Percentiles rank a stretch among this genome's conserved stretches.
These are phyloP conservation scores for Eutypa lata DNA, from an alignment of 2,329 filamentous ascomycete genomes.

Conservation along the genomic window DNA sequence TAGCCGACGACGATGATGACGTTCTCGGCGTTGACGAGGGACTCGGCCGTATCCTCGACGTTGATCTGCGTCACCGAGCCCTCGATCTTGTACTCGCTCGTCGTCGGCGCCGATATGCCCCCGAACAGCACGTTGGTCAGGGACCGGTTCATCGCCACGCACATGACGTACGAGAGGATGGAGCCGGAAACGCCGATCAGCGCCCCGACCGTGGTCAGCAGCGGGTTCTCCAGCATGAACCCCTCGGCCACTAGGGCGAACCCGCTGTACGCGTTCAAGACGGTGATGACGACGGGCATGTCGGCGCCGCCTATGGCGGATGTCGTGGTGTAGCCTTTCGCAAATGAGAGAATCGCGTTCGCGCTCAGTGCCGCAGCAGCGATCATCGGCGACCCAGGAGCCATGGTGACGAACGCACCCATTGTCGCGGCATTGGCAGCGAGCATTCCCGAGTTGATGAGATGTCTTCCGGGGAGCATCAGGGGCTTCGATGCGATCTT, in stretches of 20 bases:
- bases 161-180: slow-evolving; percentile 84
- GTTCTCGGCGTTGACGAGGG: slow-evolving; percentile 71
- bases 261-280: slow-evolving; percentile 86
- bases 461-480: slow-evolving; percentile 69
- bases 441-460: slow-evolving; percentile 71
- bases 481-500: slow-evolving; percentile 77
- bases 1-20: slow-evolving; percentile 91
- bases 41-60: slow-evolving; percentile 77
- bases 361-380: slow-evolving; percentile 75
- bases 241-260: slow-evolving; percentile 89
- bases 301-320: slow-evolving; percentile 89
- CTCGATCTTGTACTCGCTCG: slow-evolving; percentile 70
- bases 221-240: slow-evolving; percentile 84
- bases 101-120: slow-evolving; percentile 64
- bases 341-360: slow-evolving; percentile 74
- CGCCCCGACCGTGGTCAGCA: slow-evolving; percentile 81
- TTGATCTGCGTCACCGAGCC: slow-evolving; percentile 75
- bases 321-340: slow-evolving; percentile 85
- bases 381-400: slow-evolving; percentile 73
- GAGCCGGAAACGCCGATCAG: slow-evolving; percentile 86
- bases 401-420: slow-evolving; percentile 79
- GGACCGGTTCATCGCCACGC: slow-evolving; percentile 87
- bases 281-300: slow-evolving; percentile 89
- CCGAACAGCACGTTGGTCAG: slow-evolving; percentile 89
- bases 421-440: slow-evolving; percentile 78